Conservation (phyloP, 768 basidiomycete genomes). For the Chiua virens region DNA sequence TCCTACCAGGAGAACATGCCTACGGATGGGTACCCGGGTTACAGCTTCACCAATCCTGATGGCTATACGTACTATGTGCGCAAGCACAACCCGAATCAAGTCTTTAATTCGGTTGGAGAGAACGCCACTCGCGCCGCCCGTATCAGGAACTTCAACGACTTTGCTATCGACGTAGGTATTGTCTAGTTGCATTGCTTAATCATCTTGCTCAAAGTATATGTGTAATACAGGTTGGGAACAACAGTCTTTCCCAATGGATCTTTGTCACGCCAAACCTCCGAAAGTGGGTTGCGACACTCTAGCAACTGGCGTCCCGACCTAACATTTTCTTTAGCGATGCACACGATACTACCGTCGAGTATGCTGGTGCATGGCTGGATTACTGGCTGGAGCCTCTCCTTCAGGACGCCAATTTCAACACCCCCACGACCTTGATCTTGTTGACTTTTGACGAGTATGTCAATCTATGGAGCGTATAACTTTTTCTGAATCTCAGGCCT, state of each 20-base stretch:
- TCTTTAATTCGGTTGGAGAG: conserved; percentile 51
- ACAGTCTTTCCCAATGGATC: conserved; percentile 55
- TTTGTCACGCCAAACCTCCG: conserved; percentile 63
- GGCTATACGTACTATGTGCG: conserved; percentile 52
- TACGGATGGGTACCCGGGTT: conserved; percentile 44
- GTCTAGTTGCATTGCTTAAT: neutral
- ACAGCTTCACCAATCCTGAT: conserved; percentile 31
- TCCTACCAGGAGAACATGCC: conserved; percentile 64
- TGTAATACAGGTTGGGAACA: conserved; percentile 29
- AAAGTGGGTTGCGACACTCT: conserved; percentile 16
- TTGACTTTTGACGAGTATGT: conserved; percentile 65
- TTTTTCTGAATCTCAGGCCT: neutral
- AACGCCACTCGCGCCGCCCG: conserved; percentile 41
- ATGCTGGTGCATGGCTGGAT: conserved; percentile 43
- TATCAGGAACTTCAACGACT: conserved; percentile 63
- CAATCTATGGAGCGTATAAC: neutral
- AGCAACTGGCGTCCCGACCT: neutral
- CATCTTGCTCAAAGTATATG: neutral
- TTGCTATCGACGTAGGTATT: conserved; percentile 47
- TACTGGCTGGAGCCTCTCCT: conserved; percentile 56
- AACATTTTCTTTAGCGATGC: conserved; percentile 44
- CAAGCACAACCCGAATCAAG: conserved; percentile 55
- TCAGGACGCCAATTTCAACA: conserved; percentile 51
- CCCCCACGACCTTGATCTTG: conserved; percentile 52
- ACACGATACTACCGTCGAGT: conserved; percentile 58